Evolutionary conservation across 805 yeast species (phyloP), one percentile per base, ranked within the genome.

Genomic region (Kodamaea kakaduensis): DNA sequence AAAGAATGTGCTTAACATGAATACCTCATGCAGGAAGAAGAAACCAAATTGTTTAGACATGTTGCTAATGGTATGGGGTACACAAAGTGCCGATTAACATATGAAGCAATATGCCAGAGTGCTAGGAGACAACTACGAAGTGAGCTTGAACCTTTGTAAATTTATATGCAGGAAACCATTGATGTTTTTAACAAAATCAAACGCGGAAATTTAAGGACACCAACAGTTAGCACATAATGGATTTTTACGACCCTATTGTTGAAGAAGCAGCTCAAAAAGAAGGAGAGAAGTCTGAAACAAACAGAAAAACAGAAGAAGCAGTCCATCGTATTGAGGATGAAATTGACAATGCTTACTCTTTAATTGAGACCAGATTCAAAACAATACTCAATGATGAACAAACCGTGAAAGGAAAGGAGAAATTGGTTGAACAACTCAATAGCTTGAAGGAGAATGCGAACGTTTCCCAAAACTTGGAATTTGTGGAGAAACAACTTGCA

Each of bases 281-380:
- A 26, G 32, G 20, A 6, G 31, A 17, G 8, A 25, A n/a, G 7
- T 19, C 32, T 13, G 31, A 31, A 9, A 41, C 54, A 23, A 67
- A 72, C 45, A 59, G 54, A 30, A 67, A 70, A 46, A 77, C 85
- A 0, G 81, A 79, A 34, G 64, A 71, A 43, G 67, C 68, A 1
- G 74, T 76, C 34, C 58, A 60, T 15, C 66, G 70, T 45, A 48
- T 79, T 14, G 85, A 78, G 45, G 60, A 59, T 27, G 78, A 73
- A 28, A 68, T 81, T 17, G 78, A 75, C 38, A 56, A 64, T 14
- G 70, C 74, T 3, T 77, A 74, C 54, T 42, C 59, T 3, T 52
- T 58, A 22, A 55, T 78, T 12, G 81, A 77, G 41, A 79, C 88
- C 6, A 57, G 50, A 38, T 56, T 66, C 33, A 42, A 55, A 20